Percentiles rank a stretch among this genome's conserved stretches.
These are phyloP conservation scores for Phlebiopsis flavidoalba DNA, from an alignment of 768 basidiomycete genomes.

Conservation along the genomic window DNA sequence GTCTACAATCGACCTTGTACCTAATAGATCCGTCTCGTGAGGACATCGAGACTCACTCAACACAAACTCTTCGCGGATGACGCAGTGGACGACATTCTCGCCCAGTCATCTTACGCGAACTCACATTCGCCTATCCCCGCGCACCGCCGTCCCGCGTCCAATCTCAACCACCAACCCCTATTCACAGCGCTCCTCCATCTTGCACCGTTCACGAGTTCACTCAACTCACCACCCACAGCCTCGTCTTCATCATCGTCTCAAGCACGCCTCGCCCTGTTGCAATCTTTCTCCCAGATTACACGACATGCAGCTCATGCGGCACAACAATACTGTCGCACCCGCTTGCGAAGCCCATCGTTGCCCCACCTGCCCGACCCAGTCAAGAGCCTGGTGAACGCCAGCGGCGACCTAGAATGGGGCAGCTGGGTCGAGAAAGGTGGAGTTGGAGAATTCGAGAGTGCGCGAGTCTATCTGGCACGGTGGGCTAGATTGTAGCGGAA, in stretches of 20 bases:
- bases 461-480: slow-evolving; percentile 89
- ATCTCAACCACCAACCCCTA: slow-evolving; percentile 51
- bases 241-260: slow-evolving; percentile 56
- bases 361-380: slow-evolving; percentile 96
- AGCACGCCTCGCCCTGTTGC: slow-evolving; percentile 78
- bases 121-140: slow-evolving; percentile 82
- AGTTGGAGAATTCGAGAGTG: slow-evolving; percentile 94
- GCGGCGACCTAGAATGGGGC: slow-evolving; percentile 90
- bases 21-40: slow-evolving; percentile 88
- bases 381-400: slow-evolving; percentile 80
- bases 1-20: slow-evolving; percentile 79
- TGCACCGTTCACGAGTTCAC: slow-evolving; percentile 81
- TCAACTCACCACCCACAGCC: slow-evolving; percentile 48
- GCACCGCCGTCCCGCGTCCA: slow-evolving; percentile 70
- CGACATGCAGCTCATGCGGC: slow-evolving; percentile 90
- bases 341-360: slow-evolving; percentile 89
- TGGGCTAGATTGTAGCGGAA: slow-evolving; percentile 99
- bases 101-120: slow-evolving; percentile 69
- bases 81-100: slow-evolving; percentile 83
- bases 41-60: slow-evolving; percentile 92
- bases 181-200: slow-evolving; percentile 64
- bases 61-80: slow-evolving; percentile 79
- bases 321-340: slow-evolving; percentile 95
- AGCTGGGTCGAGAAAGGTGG: slow-evolving; percentile 92
- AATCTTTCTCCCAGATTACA: slow-evolving; percentile 92